Conservation (phyloP, 495 filamentous ascomycete genomes). For the Penicillium pancosmium region DNA sequence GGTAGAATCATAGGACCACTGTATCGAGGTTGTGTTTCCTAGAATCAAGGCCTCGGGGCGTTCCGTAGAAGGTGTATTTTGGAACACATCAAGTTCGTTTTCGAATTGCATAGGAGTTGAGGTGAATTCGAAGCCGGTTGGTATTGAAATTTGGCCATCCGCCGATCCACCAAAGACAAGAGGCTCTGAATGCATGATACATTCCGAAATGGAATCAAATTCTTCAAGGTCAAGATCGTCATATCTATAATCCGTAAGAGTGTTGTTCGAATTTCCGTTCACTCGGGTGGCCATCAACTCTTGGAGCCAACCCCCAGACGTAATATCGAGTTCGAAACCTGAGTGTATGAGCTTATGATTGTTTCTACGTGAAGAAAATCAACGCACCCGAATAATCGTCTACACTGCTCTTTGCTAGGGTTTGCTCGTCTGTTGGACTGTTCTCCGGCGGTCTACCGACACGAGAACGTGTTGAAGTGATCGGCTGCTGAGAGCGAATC, state of each 20-base stretch:
- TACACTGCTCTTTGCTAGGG: background rate
- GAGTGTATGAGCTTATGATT: background rate
- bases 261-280: conserved; percentile 3
- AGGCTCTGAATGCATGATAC: conserved; percentile 1
- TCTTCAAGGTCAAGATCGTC: conserved; percentile 20
- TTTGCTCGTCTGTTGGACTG: conserved; percentile 2
- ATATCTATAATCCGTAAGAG: background rate
- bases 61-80: background rate
- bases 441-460: background rate
- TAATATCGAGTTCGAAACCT: conserved; percentile 30
- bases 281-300: conserved; percentile 30
- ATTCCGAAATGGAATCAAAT: conserved; percentile 13
- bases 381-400: conserved; percentile 1
- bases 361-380: background rate
- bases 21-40: background rate
- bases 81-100: background rate
- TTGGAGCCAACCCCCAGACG: conserved; percentile 36
- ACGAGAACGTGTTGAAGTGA: background rate
- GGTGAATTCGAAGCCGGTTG: background rate
- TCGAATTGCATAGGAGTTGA: background rate
- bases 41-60: background rate
- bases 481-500: background rate
- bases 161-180: background rate
- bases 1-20: conserved; percentile 5
- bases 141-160: conserved; percentile 3